phyloP scores from a whole-genome alignment of 2,329 filamentous ascomycete genomes.

The Atkinsonella hypoxylon region DNA sequence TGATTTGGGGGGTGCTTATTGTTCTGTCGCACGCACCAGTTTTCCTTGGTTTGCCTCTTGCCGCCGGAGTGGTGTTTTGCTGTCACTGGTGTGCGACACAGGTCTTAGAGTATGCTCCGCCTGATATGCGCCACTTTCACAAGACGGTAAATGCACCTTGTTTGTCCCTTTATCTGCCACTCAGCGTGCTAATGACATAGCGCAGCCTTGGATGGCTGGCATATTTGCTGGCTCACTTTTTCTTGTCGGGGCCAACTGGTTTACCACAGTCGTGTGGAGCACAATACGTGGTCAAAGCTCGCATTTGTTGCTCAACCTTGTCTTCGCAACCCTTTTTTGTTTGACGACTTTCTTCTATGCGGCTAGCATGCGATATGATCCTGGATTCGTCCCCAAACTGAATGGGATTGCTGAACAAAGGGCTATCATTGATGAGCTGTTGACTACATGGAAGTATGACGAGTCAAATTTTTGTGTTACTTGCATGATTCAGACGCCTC shows the following conservation, averaged over 20 bases:
- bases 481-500: conserved; percentile 87
- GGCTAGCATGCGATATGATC: conserved; percentile 75
- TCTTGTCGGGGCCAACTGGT: conserved; percentile 65
- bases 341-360: conserved; percentile 79
- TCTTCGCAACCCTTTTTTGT: conserved; percentile 52
- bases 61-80: conserved; percentile 51
- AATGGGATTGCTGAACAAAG: conserved; percentile 84
- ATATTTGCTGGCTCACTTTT: conserved; percentile 85
- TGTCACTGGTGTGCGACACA: conserved; percentile 70
- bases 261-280: conserved; percentile 55
- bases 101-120: conserved; percentile 68
- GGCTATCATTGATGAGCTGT: conserved; percentile 74
- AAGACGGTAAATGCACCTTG: conserved; percentile 53
- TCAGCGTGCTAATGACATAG: neutral
- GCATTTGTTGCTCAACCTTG: conserved; percentile 65
- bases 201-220: conserved; percentile 77
- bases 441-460: conserved; percentile 80
- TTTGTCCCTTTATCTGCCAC: neutral
- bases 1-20: conserved; percentile 59
- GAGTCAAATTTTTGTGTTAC: conserved; percentile 87
- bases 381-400: conserved; percentile 85
- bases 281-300: conserved; percentile 19
- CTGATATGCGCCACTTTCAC: conserved; percentile 81
- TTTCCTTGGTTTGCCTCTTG: conserved; percentile 63
- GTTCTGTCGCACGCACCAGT: conserved; percentile 64